Evolutionary conservation across 164 flowering plant species (phyloP).

Genomic region (Kingdonia uniflora): DNA sequence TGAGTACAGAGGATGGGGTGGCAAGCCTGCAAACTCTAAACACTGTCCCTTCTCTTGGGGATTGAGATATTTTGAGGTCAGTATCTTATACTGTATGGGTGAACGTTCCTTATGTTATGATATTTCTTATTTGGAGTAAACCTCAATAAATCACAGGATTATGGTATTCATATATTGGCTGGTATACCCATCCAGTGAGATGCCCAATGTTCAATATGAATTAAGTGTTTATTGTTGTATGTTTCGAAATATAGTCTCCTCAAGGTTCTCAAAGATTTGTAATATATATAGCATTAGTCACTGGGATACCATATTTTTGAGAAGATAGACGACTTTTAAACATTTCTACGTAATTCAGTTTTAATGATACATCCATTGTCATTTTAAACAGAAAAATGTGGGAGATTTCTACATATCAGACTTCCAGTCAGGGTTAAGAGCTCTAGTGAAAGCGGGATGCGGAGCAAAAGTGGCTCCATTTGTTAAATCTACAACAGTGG

Average conservation of each 20-base stretch:
- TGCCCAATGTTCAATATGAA: too few species aligned
- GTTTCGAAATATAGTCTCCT: too few species aligned
- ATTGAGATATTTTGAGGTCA: constrained; percentile 75
- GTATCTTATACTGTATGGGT: constrained; percentile 17
- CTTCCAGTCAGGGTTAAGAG: constrained; percentile 85
- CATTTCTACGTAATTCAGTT: constrained; percentile 1
- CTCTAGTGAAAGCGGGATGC: constrained; percentile 86
- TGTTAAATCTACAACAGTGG: constrained; percentile 68
- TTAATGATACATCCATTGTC: neutral
- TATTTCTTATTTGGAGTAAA: too few species aligned
- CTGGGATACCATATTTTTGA: too few species aligned
- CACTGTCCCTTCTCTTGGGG: constrained; percentile 91
- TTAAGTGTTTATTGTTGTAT: too few species aligned
- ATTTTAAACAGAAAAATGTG: constrained; percentile 59
- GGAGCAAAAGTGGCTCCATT: constrained; percentile 93
- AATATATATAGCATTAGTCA: too few species aligned
- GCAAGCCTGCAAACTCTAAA: constrained; percentile 72
- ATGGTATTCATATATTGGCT: too few species aligned
- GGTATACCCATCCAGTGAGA: too few species aligned
- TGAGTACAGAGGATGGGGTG: constrained; percentile 79
- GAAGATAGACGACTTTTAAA: neutral
- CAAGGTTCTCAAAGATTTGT: too few species aligned
- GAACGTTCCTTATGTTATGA: too few species aligned
- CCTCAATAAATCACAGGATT: too few species aligned
- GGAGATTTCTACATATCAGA: constrained; percentile 96